phyloP scores from a whole-genome alignment of 2,329 filamentous ascomycete genomes.

The Colletotrichum acutatum region DNA sequence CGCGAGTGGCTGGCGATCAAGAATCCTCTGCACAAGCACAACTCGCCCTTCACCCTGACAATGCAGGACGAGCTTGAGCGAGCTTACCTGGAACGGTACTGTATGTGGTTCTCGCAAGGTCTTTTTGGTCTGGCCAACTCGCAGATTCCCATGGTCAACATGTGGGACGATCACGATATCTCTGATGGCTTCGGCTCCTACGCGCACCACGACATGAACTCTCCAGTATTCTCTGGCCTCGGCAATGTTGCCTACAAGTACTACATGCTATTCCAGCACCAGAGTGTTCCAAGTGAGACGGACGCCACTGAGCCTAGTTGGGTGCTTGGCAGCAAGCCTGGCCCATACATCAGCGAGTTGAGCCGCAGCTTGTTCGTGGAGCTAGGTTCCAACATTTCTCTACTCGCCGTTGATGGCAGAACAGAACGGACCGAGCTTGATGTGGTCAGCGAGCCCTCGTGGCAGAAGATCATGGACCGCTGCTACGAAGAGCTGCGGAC shows the following conservation, averaged over 20 bases:
- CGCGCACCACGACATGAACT: conserved; percentile 89
- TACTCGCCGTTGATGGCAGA: conserved; percentile 89
- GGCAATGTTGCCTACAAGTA: conserved; percentile 97
- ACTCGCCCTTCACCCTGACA: conserved; percentile 78
- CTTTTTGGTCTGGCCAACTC: conserved; percentile 92
- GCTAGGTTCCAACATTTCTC: conserved; percentile 80
- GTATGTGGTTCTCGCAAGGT: conserved; percentile 96
- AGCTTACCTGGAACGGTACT: conserved; percentile 90
- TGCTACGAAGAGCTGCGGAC: conserved; percentile 84
- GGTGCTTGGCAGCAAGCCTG: conserved; percentile 81
- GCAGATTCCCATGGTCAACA: conserved; percentile 98
- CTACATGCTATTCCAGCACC: conserved; percentile 98
- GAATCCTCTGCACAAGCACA: conserved; percentile 83
- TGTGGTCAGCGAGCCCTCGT: conserved; percentile 82
- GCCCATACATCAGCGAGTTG: conserved; percentile 89
- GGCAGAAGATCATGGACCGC: conserved; percentile 87
- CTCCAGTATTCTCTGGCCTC: conserved; percentile 88
- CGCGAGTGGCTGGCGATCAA: conserved; percentile 85
- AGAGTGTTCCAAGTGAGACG: conserved; percentile 84
- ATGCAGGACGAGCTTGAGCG: conserved; percentile 90
- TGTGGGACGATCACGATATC: conserved; percentile 95
- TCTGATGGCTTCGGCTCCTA: conserved; percentile 96
- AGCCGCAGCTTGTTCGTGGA: conserved; percentile 89
- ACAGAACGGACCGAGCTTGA: conserved; percentile 90
- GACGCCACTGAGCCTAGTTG: conserved; percentile 90